phyloP scores from a whole-genome alignment of 129 eudicot species.

The Flaveria linearis region DNA sequence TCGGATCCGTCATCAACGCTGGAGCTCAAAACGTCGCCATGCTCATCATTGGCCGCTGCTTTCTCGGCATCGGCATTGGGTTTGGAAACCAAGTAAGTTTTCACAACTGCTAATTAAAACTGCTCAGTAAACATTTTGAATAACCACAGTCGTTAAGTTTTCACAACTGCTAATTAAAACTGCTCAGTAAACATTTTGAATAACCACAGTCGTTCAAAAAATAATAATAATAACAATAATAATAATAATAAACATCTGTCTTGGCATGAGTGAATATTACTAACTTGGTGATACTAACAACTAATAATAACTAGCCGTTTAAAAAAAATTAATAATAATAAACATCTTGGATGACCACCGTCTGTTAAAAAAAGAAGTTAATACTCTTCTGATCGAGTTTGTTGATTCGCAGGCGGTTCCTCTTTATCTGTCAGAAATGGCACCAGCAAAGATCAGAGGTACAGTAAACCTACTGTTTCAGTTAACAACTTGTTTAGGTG shows the following conservation, averaged over 20 bases:
- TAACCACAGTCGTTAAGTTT: too few species aligned
- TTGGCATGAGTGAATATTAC: too few species aligned
- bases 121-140: too few species aligned
- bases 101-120: background rate
- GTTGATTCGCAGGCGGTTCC: slow-evolving; percentile 73
- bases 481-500: slow-evolving; percentile 82
- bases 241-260: too few species aligned
- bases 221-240: too few species aligned
- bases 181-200: too few species aligned
- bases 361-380: too few species aligned
- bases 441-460: slow-evolving; percentile 89
- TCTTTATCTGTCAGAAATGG: slow-evolving; percentile 89
- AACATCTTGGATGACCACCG: too few species aligned
- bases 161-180: background rate
- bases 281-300: too few species aligned
- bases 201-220: too few species aligned
- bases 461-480: slow-evolving; percentile 83
- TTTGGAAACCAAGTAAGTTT: slow-evolving; percentile 78
- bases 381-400: background rate
- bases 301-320: too few species aligned
- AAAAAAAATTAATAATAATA: too few species aligned
- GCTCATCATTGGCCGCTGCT: slow-evolving; percentile 71
- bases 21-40: slow-evolving; percentile 65
- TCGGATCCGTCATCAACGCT: slow-evolving; percentile 70
- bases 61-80: slow-evolving; percentile 93